Percentiles rank a stretch among this genome's conserved stretches.
Conservation (phyloP, 352 stramenopile species). For the Albugo laibachii region DNA sequence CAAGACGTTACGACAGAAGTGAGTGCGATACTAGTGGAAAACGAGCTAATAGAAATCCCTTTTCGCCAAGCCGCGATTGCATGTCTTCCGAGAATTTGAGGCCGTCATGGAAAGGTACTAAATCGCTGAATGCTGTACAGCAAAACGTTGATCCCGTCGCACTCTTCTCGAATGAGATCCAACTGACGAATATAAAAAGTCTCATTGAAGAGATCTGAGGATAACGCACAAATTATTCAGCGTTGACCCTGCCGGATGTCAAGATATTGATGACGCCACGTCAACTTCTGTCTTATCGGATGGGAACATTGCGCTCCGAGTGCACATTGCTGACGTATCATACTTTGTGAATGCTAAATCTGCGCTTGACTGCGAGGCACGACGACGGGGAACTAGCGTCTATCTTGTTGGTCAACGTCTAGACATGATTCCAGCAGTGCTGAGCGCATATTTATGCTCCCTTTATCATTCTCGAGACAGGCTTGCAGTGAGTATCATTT, state of each 20-base stretch:
- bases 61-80: constrained; percentile 78
- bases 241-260: constrained; percentile 72
- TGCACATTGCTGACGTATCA: constrained; percentile 99
- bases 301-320: constrained; percentile 81
- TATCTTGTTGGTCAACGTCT: constrained; percentile 92
- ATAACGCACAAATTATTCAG: constrained; percentile 63
- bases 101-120: constrained; percentile 39
- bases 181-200: constrained; percentile 3
- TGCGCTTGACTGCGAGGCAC: constrained; percentile 89
- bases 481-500: constrained; percentile 82
- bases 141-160: constrained; percentile 29
- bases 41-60: constrained; percentile 58
- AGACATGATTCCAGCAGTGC: constrained; percentile 85
- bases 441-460: constrained; percentile 81
- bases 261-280: constrained; percentile 84
- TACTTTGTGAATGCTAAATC: constrained; percentile 94
- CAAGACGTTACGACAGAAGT: constrained; percentile 61
- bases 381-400: constrained; percentile 82
- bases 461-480: constrained; percentile 79
- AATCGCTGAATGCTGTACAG: constrained; percentile 53
- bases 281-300: constrained; percentile 55
- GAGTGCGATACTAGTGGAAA: constrained; percentile 56
- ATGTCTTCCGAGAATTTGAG: constrained; percentile 58
- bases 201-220: constrained; percentile 38
- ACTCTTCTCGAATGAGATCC: constrained; percentile 47